These are phyloP conservation scores for Vanderwaltozyma verrucispora DNA, from an alignment of 805 yeast species.

Conservation along the genomic window DNA sequence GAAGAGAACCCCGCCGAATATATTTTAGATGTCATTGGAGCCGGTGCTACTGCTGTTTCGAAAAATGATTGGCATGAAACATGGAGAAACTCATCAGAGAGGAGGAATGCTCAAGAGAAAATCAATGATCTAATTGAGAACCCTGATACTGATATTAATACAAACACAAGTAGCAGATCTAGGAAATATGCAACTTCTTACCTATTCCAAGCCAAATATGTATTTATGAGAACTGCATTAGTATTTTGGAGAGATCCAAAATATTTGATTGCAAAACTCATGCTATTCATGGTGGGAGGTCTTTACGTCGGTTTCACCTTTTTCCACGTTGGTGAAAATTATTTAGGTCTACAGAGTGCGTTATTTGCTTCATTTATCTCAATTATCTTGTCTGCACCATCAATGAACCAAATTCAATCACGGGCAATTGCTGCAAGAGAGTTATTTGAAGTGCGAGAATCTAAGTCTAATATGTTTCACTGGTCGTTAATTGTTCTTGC, in stretches of 20 bases:
- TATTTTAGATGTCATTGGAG: slow-evolving; percentile 59
- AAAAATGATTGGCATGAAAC: slow-evolving; percentile 44
- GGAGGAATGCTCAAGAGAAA: slow-evolving; percentile 30
- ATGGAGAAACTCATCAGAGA: slow-evolving; percentile 40
- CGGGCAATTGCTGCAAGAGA: slow-evolving; percentile 31
- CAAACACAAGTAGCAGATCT: background rate
- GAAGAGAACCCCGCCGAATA: slow-evolving; percentile 62
- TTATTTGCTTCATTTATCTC: slow-evolving; percentile 31
- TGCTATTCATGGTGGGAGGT: slow-evolving; percentile 35
- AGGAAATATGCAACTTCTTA: slow-evolving; percentile 18
- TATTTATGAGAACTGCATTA: slow-evolving; percentile 18
- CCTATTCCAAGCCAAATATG: slow-evolving; percentile 27
- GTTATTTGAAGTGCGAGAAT: slow-evolving; percentile 33
- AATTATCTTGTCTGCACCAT: slow-evolving; percentile 32
- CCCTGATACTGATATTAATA: background rate
- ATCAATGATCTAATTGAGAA: slow-evolving; percentile 37
- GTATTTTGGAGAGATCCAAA: slow-evolving; percentile 33
- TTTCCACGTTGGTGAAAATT: slow-evolving; percentile 40
- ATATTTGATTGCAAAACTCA: slow-evolving; percentile 33
- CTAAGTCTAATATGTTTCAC: slow-evolving; percentile 32
- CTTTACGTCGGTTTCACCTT: slow-evolving; percentile 47
- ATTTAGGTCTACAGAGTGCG: slow-evolving; percentile 32
- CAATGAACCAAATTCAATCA: slow-evolving; percentile 32
- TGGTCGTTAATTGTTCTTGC: slow-evolving; percentile 31
- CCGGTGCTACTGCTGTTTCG: slow-evolving; percentile 56